These are phyloP conservation scores for Plantago ovata DNA, from an alignment of 257 asterid species.

Conservation along the genomic window DNA sequence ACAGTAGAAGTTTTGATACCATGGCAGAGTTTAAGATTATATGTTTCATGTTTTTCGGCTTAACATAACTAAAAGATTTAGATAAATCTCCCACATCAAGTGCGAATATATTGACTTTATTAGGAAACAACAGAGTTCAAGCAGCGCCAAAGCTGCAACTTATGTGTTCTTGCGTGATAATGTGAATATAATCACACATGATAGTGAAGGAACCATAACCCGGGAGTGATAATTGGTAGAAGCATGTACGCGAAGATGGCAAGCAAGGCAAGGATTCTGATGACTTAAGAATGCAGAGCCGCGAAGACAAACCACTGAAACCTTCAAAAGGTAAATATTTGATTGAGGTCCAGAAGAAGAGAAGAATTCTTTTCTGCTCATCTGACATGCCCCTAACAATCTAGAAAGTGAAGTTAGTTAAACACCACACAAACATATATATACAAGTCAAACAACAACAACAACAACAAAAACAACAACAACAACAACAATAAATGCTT, in stretches of 20 bases:
- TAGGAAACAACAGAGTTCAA: no score
- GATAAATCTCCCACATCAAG: no score
- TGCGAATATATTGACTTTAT: no score
- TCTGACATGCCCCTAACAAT: conserved; percentile 60
- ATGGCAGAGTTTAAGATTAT: no score
- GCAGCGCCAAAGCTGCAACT: conserved; percentile 88
- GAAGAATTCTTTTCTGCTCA: conserved; percentile 76
- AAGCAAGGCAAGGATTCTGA: conserved; percentile 51
- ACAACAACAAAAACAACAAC: no score
- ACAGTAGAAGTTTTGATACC: no score
- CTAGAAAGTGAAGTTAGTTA: conserved; percentile 32
- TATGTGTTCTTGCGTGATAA: conserved; percentile 82
- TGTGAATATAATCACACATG: conserved; percentile 50
- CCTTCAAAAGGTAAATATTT: conserved; percentile 85
- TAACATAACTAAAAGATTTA: no score
- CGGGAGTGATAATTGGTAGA: conserved; percentile 73
- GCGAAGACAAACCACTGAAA: conserved; percentile 73
- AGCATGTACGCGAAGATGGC: no score
- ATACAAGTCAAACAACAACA: background rate
- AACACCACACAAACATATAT: background rate
- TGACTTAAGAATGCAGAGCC: conserved; percentile 56
- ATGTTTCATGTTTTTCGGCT: no score
- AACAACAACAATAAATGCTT: background rate
- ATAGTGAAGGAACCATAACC: conserved; percentile 43
- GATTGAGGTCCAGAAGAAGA: no score